Percentiles rank a stretch among this genome's conserved stretches.
Evolutionary conservation across 225 moss, liverwort and hornwort genomes (phyloP).

Genomic region (Polytrichum formosum): DNA sequence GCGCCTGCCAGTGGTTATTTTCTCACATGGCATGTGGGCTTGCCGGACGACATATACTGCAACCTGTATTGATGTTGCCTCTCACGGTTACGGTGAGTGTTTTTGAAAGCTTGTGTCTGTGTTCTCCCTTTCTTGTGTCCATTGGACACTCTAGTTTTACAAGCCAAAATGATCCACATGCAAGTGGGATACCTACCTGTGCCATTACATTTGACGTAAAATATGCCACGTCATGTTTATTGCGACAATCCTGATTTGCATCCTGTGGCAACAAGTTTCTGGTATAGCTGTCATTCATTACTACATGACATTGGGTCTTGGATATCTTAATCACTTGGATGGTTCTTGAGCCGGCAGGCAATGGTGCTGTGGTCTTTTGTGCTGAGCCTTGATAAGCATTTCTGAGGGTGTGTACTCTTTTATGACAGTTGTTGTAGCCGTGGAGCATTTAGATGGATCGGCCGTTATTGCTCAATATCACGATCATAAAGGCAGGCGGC

Average conservation of each 20-base stretch:
- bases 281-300: not conserved
- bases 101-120: not conserved
- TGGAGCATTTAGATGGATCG: conserved; percentile 63
- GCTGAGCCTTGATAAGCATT: too few relatives aligned
- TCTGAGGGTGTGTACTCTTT: conserved; percentile 1
- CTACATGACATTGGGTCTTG: too few relatives aligned
- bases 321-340: too few relatives aligned
- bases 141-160: too few relatives aligned
- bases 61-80: conserved; percentile 86
- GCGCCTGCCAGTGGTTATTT: conserved; percentile 81
- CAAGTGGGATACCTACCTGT: too few relatives aligned
- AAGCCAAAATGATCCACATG: too few relatives aligned
- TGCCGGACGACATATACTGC: conserved; percentile 85
- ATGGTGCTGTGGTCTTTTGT: too few relatives aligned
- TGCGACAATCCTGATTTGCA: too few relatives aligned
- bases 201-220: too few relatives aligned
- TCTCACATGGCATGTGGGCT: conserved; percentile 94
- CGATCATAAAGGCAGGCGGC: conserved; percentile 37
- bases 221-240: too few relatives aligned
- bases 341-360: too few relatives aligned
- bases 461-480: conserved; percentile 42
- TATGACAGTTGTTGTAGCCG: conserved; percentile 72
- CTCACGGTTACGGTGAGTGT: conserved; percentile 77
- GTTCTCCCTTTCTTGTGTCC: too few relatives aligned
- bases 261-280: not conserved